Conservation (phyloP, 2,329 filamentous ascomycete species). For the Pestalotiopsis fici region DNA sequence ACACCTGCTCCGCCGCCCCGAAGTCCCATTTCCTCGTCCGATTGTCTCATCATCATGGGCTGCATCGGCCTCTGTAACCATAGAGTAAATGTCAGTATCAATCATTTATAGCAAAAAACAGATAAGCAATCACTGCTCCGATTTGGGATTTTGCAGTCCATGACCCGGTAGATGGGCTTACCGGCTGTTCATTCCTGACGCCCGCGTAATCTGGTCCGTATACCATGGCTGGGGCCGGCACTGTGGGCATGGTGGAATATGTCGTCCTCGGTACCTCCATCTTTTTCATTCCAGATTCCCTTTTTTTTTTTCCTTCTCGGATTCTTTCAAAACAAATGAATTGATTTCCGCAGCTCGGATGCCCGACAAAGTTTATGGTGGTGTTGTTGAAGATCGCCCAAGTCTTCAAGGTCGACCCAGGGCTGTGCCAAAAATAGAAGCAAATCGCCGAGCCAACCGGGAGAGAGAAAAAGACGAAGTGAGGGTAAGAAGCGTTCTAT, state of each 20-base stretch:
- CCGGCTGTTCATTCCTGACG: constrained; percentile 4
- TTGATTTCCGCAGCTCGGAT: neutral
- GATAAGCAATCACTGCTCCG: no score
- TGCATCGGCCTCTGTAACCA: neutral
- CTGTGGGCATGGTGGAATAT: neutral
- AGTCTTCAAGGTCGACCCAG: no score
- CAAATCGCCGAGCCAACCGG: neutral
- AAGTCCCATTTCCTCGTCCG: neutral
- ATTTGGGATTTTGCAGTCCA: no score
- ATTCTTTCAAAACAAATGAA: neutral
- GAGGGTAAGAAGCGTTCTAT: neutral
- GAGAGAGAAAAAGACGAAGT: no score
- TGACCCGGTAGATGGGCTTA: no score
- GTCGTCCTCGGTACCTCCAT: neutral
- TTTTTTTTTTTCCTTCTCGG: neutral
- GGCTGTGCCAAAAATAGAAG: neutral
- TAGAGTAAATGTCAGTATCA: neutral
- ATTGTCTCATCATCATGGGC: constrained; percentile 3
- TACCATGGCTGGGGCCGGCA: constrained; percentile 8
- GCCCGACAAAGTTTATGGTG: neutral
- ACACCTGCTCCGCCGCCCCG: constrained; percentile 1
- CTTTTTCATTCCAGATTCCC: neutral
- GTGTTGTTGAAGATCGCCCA: neutral
- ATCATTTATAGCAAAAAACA: no score
- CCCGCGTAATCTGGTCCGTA: constrained; percentile 2